These are phyloP conservation scores for Albatrellus ellisii DNA, from an alignment of 768 basidiomycete genomes.

Conservation along the genomic window DNA sequence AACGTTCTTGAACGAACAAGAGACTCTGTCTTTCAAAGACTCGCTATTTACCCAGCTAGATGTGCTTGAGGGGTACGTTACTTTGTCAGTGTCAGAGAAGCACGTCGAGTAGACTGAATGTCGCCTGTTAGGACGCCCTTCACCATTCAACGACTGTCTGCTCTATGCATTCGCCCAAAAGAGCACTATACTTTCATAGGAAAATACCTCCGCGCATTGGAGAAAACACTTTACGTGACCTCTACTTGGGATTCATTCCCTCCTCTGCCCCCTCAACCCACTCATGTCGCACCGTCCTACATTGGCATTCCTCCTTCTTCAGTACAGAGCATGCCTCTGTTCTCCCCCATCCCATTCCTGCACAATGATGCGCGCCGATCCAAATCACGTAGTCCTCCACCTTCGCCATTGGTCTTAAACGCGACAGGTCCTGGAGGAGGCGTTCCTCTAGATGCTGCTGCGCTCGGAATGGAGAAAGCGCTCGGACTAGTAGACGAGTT, in stretches of 20 bases:
- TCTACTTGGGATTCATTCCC: slow-evolving; percentile 69
- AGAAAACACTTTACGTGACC: slow-evolving; percentile 73
- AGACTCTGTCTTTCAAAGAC: slow-evolving; percentile 43
- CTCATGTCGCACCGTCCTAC: slow-evolving; percentile 20
- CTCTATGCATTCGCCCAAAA: slow-evolving; percentile 58
- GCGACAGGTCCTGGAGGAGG: slow-evolving; percentile 21
- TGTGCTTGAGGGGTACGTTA: slow-evolving; percentile 58
- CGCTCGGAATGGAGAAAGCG: slow-evolving; percentile 28
- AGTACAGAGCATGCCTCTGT: slow-evolving; percentile 65
- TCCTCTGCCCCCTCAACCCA: slow-evolving; percentile 31
- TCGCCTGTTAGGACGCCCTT: slow-evolving; percentile 46
- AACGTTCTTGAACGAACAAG: slow-evolving; percentile 44
- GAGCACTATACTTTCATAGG: slow-evolving; percentile 66
- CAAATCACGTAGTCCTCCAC: slow-evolving; percentile 67
- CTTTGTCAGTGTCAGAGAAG: no score
- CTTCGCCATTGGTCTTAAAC: slow-evolving; percentile 51
- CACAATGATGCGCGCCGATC: slow-evolving; percentile 75
- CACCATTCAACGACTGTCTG: slow-evolving; percentile 82
- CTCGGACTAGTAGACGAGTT: slow-evolving; percentile 77
- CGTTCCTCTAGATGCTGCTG: slow-evolving; percentile 18
- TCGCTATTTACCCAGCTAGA: slow-evolving; percentile 52
- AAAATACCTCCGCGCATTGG: slow-evolving; percentile 82
- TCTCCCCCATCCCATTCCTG: slow-evolving; percentile 80
- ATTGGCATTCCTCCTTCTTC: slow-evolving; percentile 36
- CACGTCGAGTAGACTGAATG: slow-evolving; percentile 3